phyloP scores from a whole-genome alignment of 1,284 basidiomycete species.

The Tilletia indica region DNA sequence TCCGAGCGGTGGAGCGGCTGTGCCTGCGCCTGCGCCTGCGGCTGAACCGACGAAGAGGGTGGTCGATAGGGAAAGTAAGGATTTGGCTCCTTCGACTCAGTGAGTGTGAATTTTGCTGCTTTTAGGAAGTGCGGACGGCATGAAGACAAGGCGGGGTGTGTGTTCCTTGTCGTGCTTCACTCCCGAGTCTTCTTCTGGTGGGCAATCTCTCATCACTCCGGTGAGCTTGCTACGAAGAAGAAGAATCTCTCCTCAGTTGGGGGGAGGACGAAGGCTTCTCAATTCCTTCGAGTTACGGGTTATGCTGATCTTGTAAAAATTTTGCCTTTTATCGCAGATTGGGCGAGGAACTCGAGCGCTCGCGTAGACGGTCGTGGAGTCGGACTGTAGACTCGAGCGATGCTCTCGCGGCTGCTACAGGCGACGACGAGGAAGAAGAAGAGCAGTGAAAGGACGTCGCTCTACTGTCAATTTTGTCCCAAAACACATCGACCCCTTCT shows the following conservation, averaged over 20 bases:
- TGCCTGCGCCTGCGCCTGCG: neutral
- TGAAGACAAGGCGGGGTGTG: neutral
- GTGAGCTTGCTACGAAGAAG: no score
- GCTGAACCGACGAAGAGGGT: neutral
- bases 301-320: no score
- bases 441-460: neutral
- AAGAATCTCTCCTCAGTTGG: no score
- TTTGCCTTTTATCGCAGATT: neutral
- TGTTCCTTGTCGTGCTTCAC: no score
- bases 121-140: no score
- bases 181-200: no score
- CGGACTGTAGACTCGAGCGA: slow-evolving; percentile 19
- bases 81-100: slow-evolving; percentile 15
- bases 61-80: slow-evolving; percentile 19
- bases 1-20: slow-evolving; percentile 4
- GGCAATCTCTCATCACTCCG: no score
- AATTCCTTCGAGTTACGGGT: no score
- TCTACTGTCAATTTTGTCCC: neutral
- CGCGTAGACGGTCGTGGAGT: slow-evolving; percentile 18
- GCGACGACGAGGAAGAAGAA: slow-evolving; percentile 8
- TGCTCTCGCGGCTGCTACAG: slow-evolving; percentile 17
- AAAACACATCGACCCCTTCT: neutral
- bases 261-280: no score
- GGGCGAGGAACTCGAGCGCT: slow-evolving; percentile 7
- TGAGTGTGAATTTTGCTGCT: neutral